Percentiles rank a stretch among this genome's conserved stretches.
Evolutionary conservation across 2,329 filamentous ascomycete genomes (phyloP).

Genomic region (Hymenoscyphus repandus): DNA sequence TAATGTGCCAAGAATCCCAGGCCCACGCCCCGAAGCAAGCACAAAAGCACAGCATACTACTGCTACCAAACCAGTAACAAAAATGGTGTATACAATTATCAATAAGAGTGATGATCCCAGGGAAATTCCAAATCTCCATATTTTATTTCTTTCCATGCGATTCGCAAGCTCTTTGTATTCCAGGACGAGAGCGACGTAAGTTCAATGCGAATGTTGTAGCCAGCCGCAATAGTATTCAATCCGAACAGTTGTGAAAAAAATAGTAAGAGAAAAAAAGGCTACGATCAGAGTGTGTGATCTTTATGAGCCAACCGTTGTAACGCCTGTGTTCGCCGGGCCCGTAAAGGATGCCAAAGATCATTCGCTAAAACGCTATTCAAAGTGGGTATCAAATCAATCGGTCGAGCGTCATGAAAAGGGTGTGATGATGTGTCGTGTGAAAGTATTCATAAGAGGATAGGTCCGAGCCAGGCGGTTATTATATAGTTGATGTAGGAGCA

Average conservation of each 20-base stretch:
- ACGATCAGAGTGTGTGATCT: slow-evolving; percentile 3
- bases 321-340: slow-evolving; percentile 12
- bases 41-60: neutral
- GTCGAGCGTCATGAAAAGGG: slow-evolving; percentile 13
- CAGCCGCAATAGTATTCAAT: slow-evolving; percentile 9
- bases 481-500: slow-evolving; percentile 13
- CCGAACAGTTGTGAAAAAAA: neutral
- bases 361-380: slow-evolving; percentile 34
- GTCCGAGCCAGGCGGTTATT: slow-evolving; percentile 7
- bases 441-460: slow-evolving; percentile 3
- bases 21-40: neutral
- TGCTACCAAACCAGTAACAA: neutral
- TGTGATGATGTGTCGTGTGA: slow-evolving; percentile 14
- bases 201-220: slow-evolving; percentile 1
- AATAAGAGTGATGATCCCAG: slow-evolving; percentile 1
- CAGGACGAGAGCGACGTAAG: slow-evolving; percentile 3
- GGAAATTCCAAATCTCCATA: slow-evolving; percentile 7
- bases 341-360: slow-evolving; percentile 20
- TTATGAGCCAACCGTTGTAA: slow-evolving; percentile 6
- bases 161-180: neutral
- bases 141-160: neutral
- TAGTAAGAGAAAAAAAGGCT: slow-evolving; percentile 1
- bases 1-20: neutral
- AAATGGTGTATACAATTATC: slow-evolving; percentile 12
- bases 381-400: slow-evolving; percentile 33